phyloP scores from a whole-genome alignment of 2,329 filamentous ascomycete genomes.

The Amphichorda felina region DNA sequence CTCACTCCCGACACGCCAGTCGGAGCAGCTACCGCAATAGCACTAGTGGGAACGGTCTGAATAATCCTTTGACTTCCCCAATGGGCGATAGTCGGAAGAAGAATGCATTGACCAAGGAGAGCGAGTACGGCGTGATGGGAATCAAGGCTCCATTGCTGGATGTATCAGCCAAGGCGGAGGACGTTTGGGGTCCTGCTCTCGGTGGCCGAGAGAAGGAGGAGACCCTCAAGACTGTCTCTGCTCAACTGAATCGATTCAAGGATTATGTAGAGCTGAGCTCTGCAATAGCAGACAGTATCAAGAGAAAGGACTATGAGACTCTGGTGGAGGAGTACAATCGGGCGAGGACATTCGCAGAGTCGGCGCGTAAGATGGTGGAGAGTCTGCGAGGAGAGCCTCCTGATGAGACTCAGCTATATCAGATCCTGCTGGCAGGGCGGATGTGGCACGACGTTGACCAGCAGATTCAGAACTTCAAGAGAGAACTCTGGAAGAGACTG shows the following conservation, averaged over 20 bases:
- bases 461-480: constrained; percentile 78
- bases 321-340: constrained; percentile 78
- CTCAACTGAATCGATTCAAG: constrained; percentile 66
- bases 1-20: constrained; percentile 57
- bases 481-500: constrained; percentile 77
- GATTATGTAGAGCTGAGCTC: constrained; percentile 74
- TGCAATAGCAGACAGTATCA: constrained; percentile 71
- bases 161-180: constrained; percentile 86
- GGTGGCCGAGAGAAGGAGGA: constrained; percentile 87
- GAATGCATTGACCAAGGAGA: constrained; percentile 86
- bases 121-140: constrained; percentile 76
- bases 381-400: constrained; percentile 42
- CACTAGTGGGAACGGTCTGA: constrained; percentile 22
- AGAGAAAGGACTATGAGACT: constrained; percentile 79
- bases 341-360: constrained; percentile 71
- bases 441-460: constrained; percentile 94
- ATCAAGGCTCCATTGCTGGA: constrained; percentile 84
- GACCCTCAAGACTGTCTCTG: constrained; percentile 65
- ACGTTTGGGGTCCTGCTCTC: constrained; percentile 92
- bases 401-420: constrained; percentile 70
- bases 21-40: constrained; percentile 52
- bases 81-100: constrained; percentile 56
- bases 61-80: constrained; percentile 23
- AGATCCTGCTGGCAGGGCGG: constrained; percentile 75
- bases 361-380: constrained; percentile 59